Evolutionary conservation across 192 early-diverging fungal genomes (phyloP), one percentile per base, ranked within the genome.

Genomic region (Dimargaris cristalligena): DNA sequence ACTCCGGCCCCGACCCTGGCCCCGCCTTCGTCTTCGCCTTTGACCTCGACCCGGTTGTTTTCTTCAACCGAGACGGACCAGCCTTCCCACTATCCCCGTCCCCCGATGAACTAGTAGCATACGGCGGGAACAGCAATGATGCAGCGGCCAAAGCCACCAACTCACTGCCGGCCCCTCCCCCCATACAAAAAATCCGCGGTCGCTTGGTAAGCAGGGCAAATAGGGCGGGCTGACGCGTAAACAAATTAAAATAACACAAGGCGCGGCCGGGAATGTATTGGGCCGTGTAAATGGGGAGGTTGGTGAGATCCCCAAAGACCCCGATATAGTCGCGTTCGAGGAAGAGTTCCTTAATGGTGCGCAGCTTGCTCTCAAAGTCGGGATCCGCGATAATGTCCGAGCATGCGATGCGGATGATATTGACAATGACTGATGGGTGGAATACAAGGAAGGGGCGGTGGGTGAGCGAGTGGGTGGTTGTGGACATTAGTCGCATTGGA

Each of bases 161-260:
- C 68, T 97, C 93, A 31, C 82, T 86, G 44, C 90, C 93, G 6
- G 83, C 80, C 0, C 93, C 93, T 10, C 84, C 83, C 16, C 93
- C 93, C 32, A 92, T 71, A 45, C 78, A 81, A 26, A 74, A 70
- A 1, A 92, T 71, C 4, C 60, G 64, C 0, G 77, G 78, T 9
- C 67, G 67, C 0, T 62, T 56, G 4, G 55, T 56, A 31, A 84
- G 62, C 0, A 91, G 66, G 0, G 35, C 58, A 31, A 75, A 58
- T n/a, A 91, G 55, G 34, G 71, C 62, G 0, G 70, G 61, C 55
- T 74, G 61, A 29, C 63, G 60, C 46, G 64, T 52, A 61, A 92
- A 88, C 34, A 92, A 63, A 52, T 84, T 74, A 49, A 78, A 83
- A 67, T 93, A 97, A 63, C 88, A 90, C 22, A 97, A 63, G 2